Evolutionary conservation across 2,329 filamentous ascomycete genomes (phyloP).

Genomic region (Phaeosphaeriaceae sp.): DNA sequence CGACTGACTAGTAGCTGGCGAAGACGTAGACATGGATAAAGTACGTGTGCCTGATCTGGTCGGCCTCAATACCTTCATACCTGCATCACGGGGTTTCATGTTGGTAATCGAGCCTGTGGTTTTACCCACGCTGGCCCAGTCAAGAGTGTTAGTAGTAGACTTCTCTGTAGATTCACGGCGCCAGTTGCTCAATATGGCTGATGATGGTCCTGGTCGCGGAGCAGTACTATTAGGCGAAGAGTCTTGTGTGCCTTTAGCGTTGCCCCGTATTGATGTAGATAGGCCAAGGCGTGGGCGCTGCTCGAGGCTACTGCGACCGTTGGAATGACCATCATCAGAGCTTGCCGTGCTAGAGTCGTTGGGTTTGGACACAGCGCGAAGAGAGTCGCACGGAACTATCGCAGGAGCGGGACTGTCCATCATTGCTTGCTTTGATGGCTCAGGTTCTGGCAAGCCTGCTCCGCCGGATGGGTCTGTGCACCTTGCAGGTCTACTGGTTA

Average conservation of each 20-base stretch:
- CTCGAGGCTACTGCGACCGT: slow-evolving; percentile 38
- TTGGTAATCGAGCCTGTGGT: slow-evolving; percentile 62
- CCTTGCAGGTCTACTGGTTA: slow-evolving; percentile 50
- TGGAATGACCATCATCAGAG: slow-evolving; percentile 40
- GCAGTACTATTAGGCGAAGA: slow-evolving; percentile 22
- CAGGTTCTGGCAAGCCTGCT: slow-evolving; percentile 4
- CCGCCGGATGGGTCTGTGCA: slow-evolving; percentile 5
- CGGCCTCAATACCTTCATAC: slow-evolving; percentile 91
- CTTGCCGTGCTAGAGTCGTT: slow-evolving; percentile 23
- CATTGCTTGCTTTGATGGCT: slow-evolving; percentile 4
- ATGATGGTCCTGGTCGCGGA: slow-evolving; percentile 40
- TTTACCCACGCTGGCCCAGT: slow-evolving; percentile 63
- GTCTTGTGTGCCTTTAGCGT: slow-evolving; percentile 29
- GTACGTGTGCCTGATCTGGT: slow-evolving; percentile 67
- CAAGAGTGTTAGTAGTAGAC: slow-evolving; percentile 48
- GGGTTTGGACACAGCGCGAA: slow-evolving; percentile 9
- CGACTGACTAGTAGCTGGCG: slow-evolving; percentile 47
- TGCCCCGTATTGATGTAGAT: slow-evolving; percentile 22
- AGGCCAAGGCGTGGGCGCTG: slow-evolving; percentile 35
- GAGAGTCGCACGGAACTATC: slow-evolving; percentile 8
- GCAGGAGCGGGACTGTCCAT: slow-evolving; percentile 6
- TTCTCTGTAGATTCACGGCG: slow-evolving; percentile 50
- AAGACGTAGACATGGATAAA: slow-evolving; percentile 43
- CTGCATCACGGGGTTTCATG: slow-evolving; percentile 72
- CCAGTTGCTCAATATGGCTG: slow-evolving; percentile 59